Conservation (phyloP, 2,329 filamentous ascomycete genomes). For the Cercospora sp. region DNA sequence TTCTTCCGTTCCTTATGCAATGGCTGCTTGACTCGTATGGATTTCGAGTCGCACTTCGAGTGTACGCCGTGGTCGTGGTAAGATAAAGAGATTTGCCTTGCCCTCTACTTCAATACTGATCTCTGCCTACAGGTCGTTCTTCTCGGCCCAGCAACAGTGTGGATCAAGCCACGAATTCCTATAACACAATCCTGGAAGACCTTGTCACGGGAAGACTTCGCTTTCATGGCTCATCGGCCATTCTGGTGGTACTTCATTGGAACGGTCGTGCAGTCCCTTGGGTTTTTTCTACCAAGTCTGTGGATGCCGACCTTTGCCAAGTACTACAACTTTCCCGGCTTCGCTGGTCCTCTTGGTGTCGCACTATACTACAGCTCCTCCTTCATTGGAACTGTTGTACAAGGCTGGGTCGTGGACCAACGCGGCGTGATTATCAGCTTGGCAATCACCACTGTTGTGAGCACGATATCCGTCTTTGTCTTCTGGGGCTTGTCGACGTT, state of each 20-base stretch:
- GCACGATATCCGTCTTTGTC: constrained; percentile 43
- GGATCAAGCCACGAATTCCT: background rate
- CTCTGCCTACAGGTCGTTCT: constrained; percentile 47
- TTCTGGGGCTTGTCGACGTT: constrained; percentile 51
- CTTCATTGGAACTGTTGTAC: constrained; percentile 41
- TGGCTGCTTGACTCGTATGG: constrained; percentile 43
- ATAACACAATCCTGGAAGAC: background rate
- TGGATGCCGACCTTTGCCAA: constrained; percentile 47
- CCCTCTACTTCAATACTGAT: constrained; percentile 47
- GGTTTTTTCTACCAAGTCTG: constrained; percentile 47
- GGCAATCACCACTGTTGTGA: constrained; percentile 41
- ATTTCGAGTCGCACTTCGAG: background rate
- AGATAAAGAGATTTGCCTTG: background rate
- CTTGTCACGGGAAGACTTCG: background rate
- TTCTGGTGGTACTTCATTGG: background rate
- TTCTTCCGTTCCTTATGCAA: constrained; percentile 48
- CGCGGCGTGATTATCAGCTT: constrained; percentile 45
- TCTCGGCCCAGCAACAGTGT: constrained; percentile 23
- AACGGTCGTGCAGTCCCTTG: constrained; percentile 45
- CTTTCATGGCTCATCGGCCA: background rate
- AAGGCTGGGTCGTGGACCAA: constrained; percentile 44
- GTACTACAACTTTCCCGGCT: constrained; percentile 39
- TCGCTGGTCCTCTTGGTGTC: constrained; percentile 42
- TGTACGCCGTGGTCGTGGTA: background rate
- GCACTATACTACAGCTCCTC: constrained; percentile 44